Base-by-base conservation (phyloP, 495 filamentous ascomycete species). In the Neurospora discreta region DNA sequence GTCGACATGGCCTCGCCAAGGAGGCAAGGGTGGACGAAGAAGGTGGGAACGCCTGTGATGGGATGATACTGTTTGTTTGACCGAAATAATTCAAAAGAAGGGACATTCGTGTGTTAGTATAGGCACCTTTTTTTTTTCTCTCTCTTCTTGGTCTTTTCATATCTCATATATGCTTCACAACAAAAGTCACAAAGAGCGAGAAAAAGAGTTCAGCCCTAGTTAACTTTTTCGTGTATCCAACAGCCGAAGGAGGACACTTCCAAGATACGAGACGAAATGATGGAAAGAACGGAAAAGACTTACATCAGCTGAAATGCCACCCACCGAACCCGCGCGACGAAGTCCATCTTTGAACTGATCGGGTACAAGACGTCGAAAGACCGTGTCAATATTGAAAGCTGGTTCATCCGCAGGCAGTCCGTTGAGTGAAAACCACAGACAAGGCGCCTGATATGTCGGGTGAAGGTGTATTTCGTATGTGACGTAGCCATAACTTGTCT, bases 21-120 rank as follows among this genome's bases (percentile, higher is more conserved):
- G 78, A 91, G 87, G 84, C 93, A 97, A 30, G 93, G 93, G 81
- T 97, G 93, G 75, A 95, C 83, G 82, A 93, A 95, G 77, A 91
- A 94, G 68, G 87, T 84, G 67, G 93, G 92, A 68, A 89, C 76
- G 71, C 89, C 90, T 71, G 88, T 91, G 58, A 89, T 81, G 67
- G 93, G 93, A 85, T 95, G 92, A 81, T 94, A 89, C 92, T 94
- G 78, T 75, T 65, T 65, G 26, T 16, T 33, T 65, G 52, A 26
- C 52, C 46, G 52, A 73, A 77, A 79, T 79, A 76, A 76, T 80
- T 77, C 52, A 65, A 65, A 65, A 60, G 52, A 60, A 65, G 52
- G 52, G 52, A 65, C 52, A 65, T 65, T 65, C 15, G 26, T 77
- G 75, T 75, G 75, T 81, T 84, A 85, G 83, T 84, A 77, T 80